Evolutionary conservation across 441 rosid species (phyloP).

Genomic region (Euphorbia celastroides): DNA sequence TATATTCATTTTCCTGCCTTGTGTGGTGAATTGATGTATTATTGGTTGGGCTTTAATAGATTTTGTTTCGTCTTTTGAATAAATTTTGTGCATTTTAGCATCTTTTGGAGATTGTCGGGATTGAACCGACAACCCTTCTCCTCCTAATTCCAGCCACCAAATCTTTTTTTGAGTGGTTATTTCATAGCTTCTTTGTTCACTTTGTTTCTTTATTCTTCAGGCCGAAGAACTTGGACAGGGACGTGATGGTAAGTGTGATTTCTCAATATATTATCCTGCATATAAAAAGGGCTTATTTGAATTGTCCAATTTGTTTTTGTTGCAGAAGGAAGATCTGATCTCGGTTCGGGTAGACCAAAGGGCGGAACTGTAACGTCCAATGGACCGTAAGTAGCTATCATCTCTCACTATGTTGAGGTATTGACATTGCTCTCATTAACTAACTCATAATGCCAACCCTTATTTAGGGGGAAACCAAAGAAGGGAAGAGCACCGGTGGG

Average conservation of each 20-base stretch:
- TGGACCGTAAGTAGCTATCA: conserved; percentile 26
- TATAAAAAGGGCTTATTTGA: too few species aligned
- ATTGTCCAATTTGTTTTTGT: conserved; percentile 7
- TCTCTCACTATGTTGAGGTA: not conserved
- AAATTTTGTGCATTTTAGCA: too few species aligned
- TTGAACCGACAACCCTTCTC: too few species aligned
- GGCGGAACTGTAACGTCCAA: conserved; percentile 26
- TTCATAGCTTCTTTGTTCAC: conserved; percentile 22
- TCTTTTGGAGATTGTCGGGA: too few species aligned
- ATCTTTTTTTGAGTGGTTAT: too few species aligned
- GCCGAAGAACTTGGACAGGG: conserved; percentile 37
- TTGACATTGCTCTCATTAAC: not conserved
- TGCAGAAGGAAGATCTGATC: conserved; percentile 36
- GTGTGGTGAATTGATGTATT: conserved; percentile 11
- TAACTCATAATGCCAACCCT: not conserved
- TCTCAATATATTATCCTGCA: too few species aligned
- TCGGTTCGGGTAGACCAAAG: conserved; percentile 25
- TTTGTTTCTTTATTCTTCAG: conserved; percentile 26
- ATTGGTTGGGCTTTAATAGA: conserved; percentile 12
- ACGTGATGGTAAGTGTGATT: conserved; percentile 28
- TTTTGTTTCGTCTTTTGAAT: too few species aligned
- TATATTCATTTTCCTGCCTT: not conserved
- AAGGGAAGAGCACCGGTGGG: conserved; percentile 23
- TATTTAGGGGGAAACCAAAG: conserved; percentile 28
- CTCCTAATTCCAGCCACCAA: too few species aligned